phyloP scores from a whole-genome alignment of 1,139 yeast species.

The Protomyces inundatus region DNA sequence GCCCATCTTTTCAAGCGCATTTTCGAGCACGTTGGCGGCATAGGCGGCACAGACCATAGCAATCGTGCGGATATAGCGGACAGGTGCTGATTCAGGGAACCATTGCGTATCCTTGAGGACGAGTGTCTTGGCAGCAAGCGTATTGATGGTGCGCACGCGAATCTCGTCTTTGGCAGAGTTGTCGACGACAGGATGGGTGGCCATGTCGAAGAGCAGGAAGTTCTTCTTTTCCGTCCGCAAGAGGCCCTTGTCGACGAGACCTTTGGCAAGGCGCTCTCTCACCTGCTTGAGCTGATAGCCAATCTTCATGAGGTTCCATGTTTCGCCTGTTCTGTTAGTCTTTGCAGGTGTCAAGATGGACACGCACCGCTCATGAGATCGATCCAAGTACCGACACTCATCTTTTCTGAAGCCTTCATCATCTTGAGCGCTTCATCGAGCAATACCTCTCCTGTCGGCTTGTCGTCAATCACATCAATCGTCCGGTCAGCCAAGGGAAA shows the following conservation, averaged over 20 bases:
- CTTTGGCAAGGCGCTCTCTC: constrained; percentile 92
- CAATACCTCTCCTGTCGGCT: constrained; percentile 89
- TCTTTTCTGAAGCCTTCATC: constrained; percentile 79
- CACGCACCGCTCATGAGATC: constrained; percentile 69
- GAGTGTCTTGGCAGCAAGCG: constrained; percentile 65
- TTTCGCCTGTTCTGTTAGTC: constrained; percentile 47
- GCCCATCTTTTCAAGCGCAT: constrained; percentile 69
- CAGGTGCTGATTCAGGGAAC: constrained; percentile 66
- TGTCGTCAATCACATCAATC: constrained; percentile 77
- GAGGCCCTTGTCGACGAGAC: constrained; percentile 95
- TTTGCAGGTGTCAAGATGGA: neutral
- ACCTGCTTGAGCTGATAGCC: constrained; percentile 95
- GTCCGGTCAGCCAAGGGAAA: constrained; percentile 81
- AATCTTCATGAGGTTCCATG: constrained; percentile 94
- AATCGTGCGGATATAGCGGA: constrained; percentile 68
- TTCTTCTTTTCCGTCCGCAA: constrained; percentile 92
- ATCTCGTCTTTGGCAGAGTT: constrained; percentile 73
- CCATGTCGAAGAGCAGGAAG: constrained; percentile 93
- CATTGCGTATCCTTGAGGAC: constrained; percentile 46
- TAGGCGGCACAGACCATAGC: constrained; percentile 83
- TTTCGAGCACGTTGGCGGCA: constrained; percentile 94
- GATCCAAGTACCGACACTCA: constrained; percentile 87
- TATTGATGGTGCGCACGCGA: constrained; percentile 62
- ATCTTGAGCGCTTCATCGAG: constrained; percentile 87
- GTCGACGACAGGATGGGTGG: constrained; percentile 95